Base-by-base conservation (phyloP, 441 rosid genomes). In the Pelargonium cotyledonis region DNA sequence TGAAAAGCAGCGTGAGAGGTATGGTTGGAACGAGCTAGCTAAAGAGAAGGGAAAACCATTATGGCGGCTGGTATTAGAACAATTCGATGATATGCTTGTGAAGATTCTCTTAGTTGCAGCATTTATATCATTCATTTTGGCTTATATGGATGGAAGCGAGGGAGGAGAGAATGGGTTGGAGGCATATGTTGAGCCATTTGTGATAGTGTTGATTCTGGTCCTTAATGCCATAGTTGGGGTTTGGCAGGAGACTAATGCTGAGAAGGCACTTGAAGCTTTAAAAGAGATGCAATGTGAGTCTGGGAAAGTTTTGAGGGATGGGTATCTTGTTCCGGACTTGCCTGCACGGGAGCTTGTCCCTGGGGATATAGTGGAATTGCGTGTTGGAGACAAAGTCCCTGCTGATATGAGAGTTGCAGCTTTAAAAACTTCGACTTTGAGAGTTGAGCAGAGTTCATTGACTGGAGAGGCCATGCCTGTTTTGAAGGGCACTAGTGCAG, bases 401-500 rank as follows among this genome's bases (percentile, higher is more conserved):
- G 85, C 85, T 8, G 85, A 82, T 58, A 80, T 78, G 84, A 74
- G 84, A 21, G 76, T 83, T 62, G 12, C 75, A 65, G 80, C 75
- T 65, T 67, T 80, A 71, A 70, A 78, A 65, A 83, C 84, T 73
- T 80, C 86, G 12, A 83, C 86, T 43, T 58, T 83, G 64, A 73
- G 86, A 55, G 46, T 78, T 40, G 86, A 83, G 65, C 84, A 83
- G 70, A 82, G 84, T 2, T 83, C 86, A 6, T 43, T 83, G 63
- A 83, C 86, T 0, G 86, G 86, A 65, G 86, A 83, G 72, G 75
- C 82, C 29, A 82, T 78, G 75, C 82, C 86, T 0, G 84, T 83
- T 53, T 80, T 83, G 63, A 83, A 80, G 43, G 80, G 80, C 77
- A 75, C 77, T 8, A 76, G 55, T 51, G 73, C 79, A 63, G 18